These are phyloP conservation scores for Penicillium sp. DNA, from an alignment of 2,329 filamentous ascomycete species.

Conservation along the genomic window DNA sequence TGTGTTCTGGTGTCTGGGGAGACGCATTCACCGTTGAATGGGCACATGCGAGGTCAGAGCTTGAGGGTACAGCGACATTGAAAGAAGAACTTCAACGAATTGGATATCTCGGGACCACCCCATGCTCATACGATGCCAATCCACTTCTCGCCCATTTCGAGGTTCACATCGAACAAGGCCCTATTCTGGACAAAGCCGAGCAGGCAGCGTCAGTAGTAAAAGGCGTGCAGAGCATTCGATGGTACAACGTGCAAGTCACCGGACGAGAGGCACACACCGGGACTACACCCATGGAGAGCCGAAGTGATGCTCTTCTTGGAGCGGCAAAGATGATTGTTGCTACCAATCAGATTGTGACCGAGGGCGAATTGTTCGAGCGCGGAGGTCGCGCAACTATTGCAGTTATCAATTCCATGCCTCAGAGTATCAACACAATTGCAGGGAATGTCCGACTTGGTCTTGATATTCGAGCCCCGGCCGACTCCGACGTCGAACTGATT, in stretches of 20 bases:
- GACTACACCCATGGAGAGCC: conserved; percentile 61
- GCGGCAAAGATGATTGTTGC: conserved; percentile 62
- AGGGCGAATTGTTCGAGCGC: conserved; percentile 27
- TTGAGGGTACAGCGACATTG: conserved; percentile 58
- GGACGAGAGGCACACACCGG: conserved; percentile 67
- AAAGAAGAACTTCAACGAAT: conserved; percentile 63
- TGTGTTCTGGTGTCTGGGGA: conserved; percentile 70
- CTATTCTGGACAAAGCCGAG: conserved; percentile 59
- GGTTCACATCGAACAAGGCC: conserved; percentile 76
- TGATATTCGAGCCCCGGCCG: conserved; percentile 51
- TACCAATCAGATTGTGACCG: conserved; percentile 57
- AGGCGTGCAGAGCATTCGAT: conserved; percentile 66
- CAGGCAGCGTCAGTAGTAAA: conserved; percentile 63
- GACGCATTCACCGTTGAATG: conserved; percentile 56
- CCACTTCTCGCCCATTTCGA: conserved; percentile 74
- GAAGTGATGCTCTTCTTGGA: conserved; percentile 62
- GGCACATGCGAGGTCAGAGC: conserved; percentile 57
- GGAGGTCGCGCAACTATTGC: conserved; percentile 63
- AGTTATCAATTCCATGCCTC: conserved; percentile 59
- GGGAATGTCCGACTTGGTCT: conserved; percentile 61
- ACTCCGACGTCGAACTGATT: conserved; percentile 11
- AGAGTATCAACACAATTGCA: conserved; percentile 65
- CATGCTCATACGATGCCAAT: conserved; percentile 51
- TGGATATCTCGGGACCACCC: conserved; percentile 59
- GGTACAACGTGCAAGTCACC: conserved; percentile 60